A percentile compares a stretch with the other conserved stretches of the same genome.
These are phyloP conservation scores for Rosa lucieae DNA, from an alignment of 306 rosid genomes.

Conservation along the genomic window DNA sequence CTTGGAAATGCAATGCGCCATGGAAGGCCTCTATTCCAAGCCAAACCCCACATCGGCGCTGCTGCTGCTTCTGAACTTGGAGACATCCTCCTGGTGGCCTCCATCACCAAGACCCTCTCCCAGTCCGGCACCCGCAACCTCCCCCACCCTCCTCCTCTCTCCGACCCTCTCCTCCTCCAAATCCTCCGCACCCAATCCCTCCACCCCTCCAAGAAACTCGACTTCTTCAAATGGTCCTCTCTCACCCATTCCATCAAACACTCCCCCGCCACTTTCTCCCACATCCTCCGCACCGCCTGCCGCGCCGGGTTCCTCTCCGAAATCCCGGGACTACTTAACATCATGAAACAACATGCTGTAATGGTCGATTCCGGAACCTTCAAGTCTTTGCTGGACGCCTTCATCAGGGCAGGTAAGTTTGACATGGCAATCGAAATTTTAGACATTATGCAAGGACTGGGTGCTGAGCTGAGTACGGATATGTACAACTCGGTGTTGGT, in stretches of 20 bases:
- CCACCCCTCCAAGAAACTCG: conserved; percentile 61
- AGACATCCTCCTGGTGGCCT: conserved; percentile 57
- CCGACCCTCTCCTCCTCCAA: conserved; percentile 51
- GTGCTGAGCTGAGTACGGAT: conserved; percentile 30
- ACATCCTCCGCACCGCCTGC: conserved; percentile 46
- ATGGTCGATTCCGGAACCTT: conserved; percentile 49
- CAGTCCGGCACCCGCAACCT: conserved; percentile 56
- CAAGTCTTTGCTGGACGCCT: conserved; percentile 53
- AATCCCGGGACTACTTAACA: conserved; percentile 41
- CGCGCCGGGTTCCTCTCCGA: conserved; percentile 44
- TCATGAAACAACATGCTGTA: conserved; percentile 32
- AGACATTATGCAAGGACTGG: conserved; percentile 49
- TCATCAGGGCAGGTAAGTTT: conserved; percentile 48
- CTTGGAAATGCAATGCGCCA: conserved; percentile 40
- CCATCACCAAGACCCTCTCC: conserved; percentile 57
- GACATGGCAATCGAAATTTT: conserved; percentile 50
- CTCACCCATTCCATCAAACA: conserved; percentile 30
- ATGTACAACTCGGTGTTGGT: conserved; percentile 54
- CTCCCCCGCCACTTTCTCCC: conserved; percentile 48
- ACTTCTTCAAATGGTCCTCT: conserved; percentile 63
- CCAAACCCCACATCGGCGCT: neutral
- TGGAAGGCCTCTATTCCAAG: conserved; percentile 33
- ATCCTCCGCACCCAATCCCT: conserved; percentile 52
- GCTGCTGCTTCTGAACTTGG: conserved; percentile 30
- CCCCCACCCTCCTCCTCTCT: conserved; percentile 39